Evolutionary conservation across 2,329 filamentous ascomycete genomes (phyloP).

Genomic region (Paecilomyces dactylethromorphus): DNA sequence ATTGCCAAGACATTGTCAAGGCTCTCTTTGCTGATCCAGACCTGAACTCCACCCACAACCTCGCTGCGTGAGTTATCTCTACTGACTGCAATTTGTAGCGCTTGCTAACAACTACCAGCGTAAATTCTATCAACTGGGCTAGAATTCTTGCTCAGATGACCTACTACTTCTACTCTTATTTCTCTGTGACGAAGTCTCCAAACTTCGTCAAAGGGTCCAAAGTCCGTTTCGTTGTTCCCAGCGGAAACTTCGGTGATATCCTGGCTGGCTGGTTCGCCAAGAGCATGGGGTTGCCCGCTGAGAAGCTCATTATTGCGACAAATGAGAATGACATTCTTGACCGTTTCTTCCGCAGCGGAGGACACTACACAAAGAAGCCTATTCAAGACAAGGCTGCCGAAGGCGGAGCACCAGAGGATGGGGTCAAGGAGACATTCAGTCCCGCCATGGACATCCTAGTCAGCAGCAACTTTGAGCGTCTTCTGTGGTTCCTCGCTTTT

Average conservation of each 20-base stretch:
- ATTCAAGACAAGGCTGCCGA: conserved; percentile 36
- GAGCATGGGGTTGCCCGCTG: conserved; percentile 78
- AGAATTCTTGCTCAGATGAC: conserved; percentile 93
- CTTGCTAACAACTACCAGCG: conserved; percentile 23
- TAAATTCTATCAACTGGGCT: conserved; percentile 96
- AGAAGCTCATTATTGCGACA: conserved; percentile 86
- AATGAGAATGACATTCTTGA: conserved; percentile 98
- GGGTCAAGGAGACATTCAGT: conserved; percentile 83
- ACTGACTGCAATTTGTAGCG: no score
- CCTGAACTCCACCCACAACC: conserved; percentile 73
- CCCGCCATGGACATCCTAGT: conserved; percentile 98
- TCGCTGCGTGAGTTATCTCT: conserved; percentile 54
- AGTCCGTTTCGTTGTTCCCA: conserved; percentile 82
- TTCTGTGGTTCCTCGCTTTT: conserved; percentile 88
- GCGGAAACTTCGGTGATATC: conserved; percentile 95
- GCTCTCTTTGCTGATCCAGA: conserved; percentile 80
- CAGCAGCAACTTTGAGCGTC: conserved; percentile 90
- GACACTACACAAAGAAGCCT: conserved; percentile 80
- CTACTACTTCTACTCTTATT: conserved; percentile 96
- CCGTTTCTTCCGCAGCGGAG: conserved; percentile 80
- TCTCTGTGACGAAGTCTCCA: conserved; percentile 60
- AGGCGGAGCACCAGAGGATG: conserved; percentile 24
- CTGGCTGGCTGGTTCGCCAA: conserved; percentile 83
- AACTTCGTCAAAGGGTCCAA: conserved; percentile 51
- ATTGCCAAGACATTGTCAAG: conserved; percentile 96